Conservation (phyloP, 2,329 filamentous ascomycete species). For the Macrophomina phaseolina region DNA sequence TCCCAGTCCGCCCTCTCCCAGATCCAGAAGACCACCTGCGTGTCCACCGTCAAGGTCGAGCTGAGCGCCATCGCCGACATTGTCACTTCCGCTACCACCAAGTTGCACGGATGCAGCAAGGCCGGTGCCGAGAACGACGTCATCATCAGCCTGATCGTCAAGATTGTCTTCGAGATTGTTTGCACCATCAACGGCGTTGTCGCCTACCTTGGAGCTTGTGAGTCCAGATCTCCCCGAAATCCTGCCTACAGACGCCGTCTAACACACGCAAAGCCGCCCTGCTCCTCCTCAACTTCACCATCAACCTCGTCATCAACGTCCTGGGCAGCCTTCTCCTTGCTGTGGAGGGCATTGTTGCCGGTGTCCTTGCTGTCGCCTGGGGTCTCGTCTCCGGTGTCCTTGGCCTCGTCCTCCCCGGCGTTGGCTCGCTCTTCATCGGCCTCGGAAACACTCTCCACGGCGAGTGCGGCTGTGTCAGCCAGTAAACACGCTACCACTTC, state of each 20-base stretch:
- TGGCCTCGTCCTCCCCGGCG: neutral
- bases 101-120: neutral
- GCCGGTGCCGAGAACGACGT: constrained; percentile 8
- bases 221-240: neutral
- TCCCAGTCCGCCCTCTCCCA: neutral
- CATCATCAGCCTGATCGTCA: constrained; percentile 44
- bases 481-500: neutral
- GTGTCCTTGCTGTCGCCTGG: constrained; percentile 12
- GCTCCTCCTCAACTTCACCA: constrained; percentile 14
- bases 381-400: neutral
- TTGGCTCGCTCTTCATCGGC: constrained; percentile 3
- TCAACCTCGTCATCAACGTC: constrained; percentile 25
- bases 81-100: constrained; percentile 6
- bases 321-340: constrained; percentile 24
- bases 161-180: constrained; percentile 50
- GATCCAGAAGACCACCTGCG: constrained; percentile 4
- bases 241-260: neutral
- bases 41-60: constrained; percentile 18
- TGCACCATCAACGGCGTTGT: constrained; percentile 52
- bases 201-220: constrained; percentile 43
- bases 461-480: constrained; percentile 13
- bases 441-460: constrained; percentile 4
- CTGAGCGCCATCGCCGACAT: constrained; percentile 13
- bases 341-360: constrained; percentile 12
- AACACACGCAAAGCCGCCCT: constrained; percentile 3